Evolutionary conservation across 2,329 filamentous ascomycete genomes (phyloP).

Genomic region (Emydomyces testavorans): DNA sequence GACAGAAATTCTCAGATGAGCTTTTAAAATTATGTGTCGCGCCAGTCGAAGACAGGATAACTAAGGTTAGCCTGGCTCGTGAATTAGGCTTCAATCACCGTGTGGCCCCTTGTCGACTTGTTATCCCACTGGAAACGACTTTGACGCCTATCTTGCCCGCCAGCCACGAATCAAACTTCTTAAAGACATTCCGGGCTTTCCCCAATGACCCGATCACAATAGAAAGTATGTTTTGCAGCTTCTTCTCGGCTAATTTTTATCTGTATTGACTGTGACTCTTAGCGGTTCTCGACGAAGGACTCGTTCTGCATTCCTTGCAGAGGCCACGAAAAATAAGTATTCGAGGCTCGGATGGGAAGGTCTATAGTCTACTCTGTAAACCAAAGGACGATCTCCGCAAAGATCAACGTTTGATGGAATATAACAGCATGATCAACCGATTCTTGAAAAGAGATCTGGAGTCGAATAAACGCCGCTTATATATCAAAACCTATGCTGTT

Average conservation of each 20-base stretch:
- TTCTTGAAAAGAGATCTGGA: slow-evolving; percentile 85
- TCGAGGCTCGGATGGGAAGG: slow-evolving; percentile 74
- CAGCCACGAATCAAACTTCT: slow-evolving; percentile 52
- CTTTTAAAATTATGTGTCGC: slow-evolving; percentile 70
- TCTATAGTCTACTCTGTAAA: slow-evolving; percentile 87
- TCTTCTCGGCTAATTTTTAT: background rate
- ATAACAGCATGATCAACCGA: slow-evolving; percentile 95
- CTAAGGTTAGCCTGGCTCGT: slow-evolving; percentile 61
- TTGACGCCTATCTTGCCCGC: slow-evolving; percentile 69
- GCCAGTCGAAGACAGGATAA: slow-evolving; percentile 58
- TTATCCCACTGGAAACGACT: slow-evolving; percentile 77
- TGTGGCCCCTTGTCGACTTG: slow-evolving; percentile 66
- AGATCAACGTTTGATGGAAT: slow-evolving; percentile 97
- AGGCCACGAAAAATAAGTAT: slow-evolving; percentile 84
- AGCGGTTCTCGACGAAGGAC: slow-evolving; percentile 71
- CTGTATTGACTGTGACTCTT: slow-evolving; percentile 14
- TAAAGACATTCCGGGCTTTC: slow-evolving; percentile 70
- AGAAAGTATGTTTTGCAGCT: slow-evolving; percentile 31
- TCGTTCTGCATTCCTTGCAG: slow-evolving; percentile 82
- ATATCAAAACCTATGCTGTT: slow-evolving; percentile 94
- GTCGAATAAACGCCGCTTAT: slow-evolving; percentile 64
- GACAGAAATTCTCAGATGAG: slow-evolving; percentile 73
- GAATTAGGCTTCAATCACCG: slow-evolving; percentile 78
- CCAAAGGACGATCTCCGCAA: slow-evolving; percentile 96
- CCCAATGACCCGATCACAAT: slow-evolving; percentile 78